Evolutionary conservation across 805 yeast genomes (phyloP), one percentile per base, ranked within the genome.

Genomic region (Metschnikowia dekortorum): DNA sequence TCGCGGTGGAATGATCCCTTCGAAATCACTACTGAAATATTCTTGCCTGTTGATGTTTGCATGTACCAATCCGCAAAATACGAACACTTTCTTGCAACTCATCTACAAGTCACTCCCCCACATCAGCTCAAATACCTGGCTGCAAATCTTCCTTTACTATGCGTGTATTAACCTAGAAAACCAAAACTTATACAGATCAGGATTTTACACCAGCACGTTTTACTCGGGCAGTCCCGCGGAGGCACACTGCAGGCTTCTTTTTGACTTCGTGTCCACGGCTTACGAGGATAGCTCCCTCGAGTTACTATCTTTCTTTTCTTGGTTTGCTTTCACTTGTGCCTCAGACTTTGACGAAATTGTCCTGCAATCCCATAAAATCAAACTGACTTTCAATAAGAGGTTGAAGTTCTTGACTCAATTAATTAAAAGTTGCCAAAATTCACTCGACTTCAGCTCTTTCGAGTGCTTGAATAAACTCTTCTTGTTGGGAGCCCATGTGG

Each of bases 141-240:
- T 63, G 53, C 69, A 69, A 51, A 64, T 67, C 6, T 60, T 68
- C 28, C 52, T 73, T 9, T 66, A 66, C 16, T 70, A 68, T 46
- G 62, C 61, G 46, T 55, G 71, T 6, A 55, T 55, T 43, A 61
- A 66, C 47, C 58, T 73, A 16, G 64, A 70, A 52, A 66, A 66
- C 48, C 76, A 73, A 57, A 58, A 67, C 39, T 65, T 69, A 43
- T 61, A 73, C 14, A 58, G 75, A 48, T 70, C 76, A 1, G 61
- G 58, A 10, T 75, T 71, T 54, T 73, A 69, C 56, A 51, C 61
- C 32, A 34, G 39, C 10, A 60, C 69, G 11, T 56, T 56, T 6
- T 55, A 60, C 42, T 54, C 63, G 3, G 58, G 54, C 9, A 48
- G 57, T 18, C 63, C 61, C 37, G 61, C 65, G 8, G 68, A 66